A percentile compares a stretch with the other conserved stretches of the same genome.
Conservation (phyloP, 352 stramenopile genomes). For the Paralagenidium karlingii region DNA sequence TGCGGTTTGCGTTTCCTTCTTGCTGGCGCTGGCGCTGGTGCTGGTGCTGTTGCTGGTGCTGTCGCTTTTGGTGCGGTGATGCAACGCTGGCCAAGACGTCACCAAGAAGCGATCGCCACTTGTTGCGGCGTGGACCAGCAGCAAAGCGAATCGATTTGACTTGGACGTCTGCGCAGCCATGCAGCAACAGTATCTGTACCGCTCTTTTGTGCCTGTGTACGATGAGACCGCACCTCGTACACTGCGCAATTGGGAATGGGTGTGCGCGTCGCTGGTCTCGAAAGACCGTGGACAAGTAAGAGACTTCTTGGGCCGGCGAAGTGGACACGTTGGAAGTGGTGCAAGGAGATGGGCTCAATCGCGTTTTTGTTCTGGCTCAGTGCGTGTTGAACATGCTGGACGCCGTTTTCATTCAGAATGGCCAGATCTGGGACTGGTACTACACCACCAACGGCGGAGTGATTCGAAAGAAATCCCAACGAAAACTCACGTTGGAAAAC, state of each 20-base stretch:
- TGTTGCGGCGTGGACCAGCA: no score
- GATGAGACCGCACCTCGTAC: constrained; percentile 37
- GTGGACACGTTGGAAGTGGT: neutral
- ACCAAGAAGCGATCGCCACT: no score
- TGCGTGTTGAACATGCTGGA: constrained; percentile 42
- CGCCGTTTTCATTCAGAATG: constrained; percentile 59
- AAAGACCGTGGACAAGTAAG: constrained; percentile 36
- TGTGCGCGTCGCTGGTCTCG: constrained; percentile 47
- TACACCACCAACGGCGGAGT: constrained; percentile 32
- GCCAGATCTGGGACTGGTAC: constrained; percentile 74
- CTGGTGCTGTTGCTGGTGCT: no score
- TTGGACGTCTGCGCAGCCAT: no score
- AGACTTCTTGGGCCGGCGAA: neutral
- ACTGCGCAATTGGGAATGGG: constrained; percentile 44
- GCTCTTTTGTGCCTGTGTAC: constrained; percentile 19
- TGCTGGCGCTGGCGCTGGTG: no score
- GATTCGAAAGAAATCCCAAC: constrained; percentile 40
- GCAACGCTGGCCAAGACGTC: no score
- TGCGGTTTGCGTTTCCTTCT: no score
- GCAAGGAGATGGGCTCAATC: neutral
- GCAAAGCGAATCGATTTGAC: no score
- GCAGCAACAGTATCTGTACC: neutral
- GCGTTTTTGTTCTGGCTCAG: constrained; percentile 2
- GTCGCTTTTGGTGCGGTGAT: no score
- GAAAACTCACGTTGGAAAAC: constrained; percentile 25